phyloP scores from a whole-genome alignment of 805 yeast species.

The Ogataea minuta region DNA sequence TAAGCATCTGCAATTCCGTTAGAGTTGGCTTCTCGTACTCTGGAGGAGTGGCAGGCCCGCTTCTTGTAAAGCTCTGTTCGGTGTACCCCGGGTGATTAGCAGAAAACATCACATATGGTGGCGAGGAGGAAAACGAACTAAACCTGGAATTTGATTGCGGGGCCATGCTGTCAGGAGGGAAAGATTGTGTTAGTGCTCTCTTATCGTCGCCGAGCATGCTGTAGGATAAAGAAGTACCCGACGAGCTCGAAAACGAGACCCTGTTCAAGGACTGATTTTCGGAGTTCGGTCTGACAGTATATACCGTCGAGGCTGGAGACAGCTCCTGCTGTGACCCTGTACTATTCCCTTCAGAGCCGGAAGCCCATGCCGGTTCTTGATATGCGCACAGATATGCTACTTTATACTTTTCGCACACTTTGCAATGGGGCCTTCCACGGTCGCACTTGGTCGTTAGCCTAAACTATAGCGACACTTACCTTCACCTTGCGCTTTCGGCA shows the following conservation, averaged over 20 bases:
- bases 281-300: too few species aligned
- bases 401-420: constrained; percentile 31
- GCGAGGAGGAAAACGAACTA: constrained; percentile 1
- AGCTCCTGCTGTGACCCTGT: too few species aligned
- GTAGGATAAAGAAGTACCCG: too few species aligned
- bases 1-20: constrained; percentile 36
- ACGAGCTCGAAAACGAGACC: too few species aligned
- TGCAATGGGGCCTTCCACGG: constrained; percentile 34
- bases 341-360: constrained; percentile 12
- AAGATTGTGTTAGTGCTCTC: too few species aligned
- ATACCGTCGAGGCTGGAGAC: too few species aligned
- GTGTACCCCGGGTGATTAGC: not conserved
- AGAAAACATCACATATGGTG: constrained; percentile 15
- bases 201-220: too few species aligned
- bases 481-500: constrained; percentile 49
- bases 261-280: too few species aligned
- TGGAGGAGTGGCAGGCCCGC: not conserved
- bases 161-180: too few species aligned
- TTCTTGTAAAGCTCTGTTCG: constrained; percentile 10
- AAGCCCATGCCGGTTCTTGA: constrained; percentile 32
- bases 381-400: constrained; percentile 32
- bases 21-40: constrained; percentile 21
- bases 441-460: constrained; percentile 30
- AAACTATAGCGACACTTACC: constrained; percentile 26
- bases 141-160: too few species aligned